Conservation (phyloP, 2,329 filamentous ascomycete genomes). For the Botrytis porri region DNA sequence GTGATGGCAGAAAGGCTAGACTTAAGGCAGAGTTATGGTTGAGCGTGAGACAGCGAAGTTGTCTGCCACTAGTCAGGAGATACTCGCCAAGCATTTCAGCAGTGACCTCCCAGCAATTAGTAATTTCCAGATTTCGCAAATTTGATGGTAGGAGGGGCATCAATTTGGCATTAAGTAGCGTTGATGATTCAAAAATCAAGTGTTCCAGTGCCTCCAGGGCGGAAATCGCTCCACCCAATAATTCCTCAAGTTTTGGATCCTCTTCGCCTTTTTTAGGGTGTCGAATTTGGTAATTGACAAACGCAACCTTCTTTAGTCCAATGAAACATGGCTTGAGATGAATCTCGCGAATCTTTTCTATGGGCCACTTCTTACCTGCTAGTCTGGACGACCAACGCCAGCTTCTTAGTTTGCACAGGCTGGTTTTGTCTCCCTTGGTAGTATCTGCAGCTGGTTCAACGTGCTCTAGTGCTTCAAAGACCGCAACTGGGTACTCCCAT, state of each 20-base stretch:
- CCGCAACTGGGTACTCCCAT: slow-evolving; percentile 65
- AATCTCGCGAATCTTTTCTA: slow-evolving; percentile 49
- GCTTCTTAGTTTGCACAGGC: slow-evolving; percentile 43
- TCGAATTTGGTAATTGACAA: slow-evolving; percentile 62
- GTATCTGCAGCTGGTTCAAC: slow-evolving; percentile 46
- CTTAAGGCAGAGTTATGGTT: slow-evolving; percentile 78
- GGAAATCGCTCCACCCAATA: slow-evolving; percentile 45
- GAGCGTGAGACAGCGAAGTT: slow-evolving; percentile 66
- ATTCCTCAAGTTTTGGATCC: slow-evolving; percentile 41
- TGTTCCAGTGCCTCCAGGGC: slow-evolving; percentile 62
- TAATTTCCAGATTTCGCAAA: slow-evolving; percentile 67
- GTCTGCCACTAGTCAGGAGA: slow-evolving; percentile 62
- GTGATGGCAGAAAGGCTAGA: slow-evolving; percentile 66
- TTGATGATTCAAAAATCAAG: slow-evolving; percentile 72
- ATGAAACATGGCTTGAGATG: slow-evolving; percentile 58
- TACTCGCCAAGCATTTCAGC: slow-evolving; percentile 65
- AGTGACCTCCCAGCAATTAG: slow-evolving; percentile 74
- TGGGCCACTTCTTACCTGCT: slow-evolving; percentile 44
- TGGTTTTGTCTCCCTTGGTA: slow-evolving; percentile 33
- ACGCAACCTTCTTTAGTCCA: slow-evolving; percentile 53
- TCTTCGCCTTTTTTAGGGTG: slow-evolving; percentile 40
- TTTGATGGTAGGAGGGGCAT: slow-evolving; percentile 65
- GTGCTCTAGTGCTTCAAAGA: slow-evolving; percentile 63
- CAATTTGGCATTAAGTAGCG: slow-evolving; percentile 64
- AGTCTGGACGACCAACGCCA: slow-evolving; percentile 63